Evolutionary conservation across 495 filamentous ascomycete species (phyloP), one percentile per base, ranked within the genome.

Genomic region (Aspergillus kassunensis): DNA sequence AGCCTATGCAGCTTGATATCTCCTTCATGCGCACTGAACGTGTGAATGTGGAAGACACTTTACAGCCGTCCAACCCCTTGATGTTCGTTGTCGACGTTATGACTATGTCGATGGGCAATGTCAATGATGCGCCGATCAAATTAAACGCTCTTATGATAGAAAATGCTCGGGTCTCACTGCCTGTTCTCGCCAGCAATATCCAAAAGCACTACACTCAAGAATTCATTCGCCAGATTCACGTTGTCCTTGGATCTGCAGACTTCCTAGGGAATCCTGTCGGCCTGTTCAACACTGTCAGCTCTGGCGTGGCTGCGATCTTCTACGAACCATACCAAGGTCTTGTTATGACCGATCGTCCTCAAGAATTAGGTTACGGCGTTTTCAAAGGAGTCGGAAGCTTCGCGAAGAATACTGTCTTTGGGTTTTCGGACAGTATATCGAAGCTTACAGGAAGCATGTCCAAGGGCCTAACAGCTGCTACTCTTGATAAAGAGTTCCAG

Each of bases 251-350:
- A 21, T 97, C 92, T 11, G 93, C 93, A 6, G 93, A 98, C 69
- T 96, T 98, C 79, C 77, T 98, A n/a, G 93, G 93, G 29, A 98
- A 98, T 62, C 93, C 93, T 0, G 93, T 98, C 33, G 93, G 93
- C 33, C 77, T 98, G 33, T 98, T 98, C 81, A 97, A 95, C 73
- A 98, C 92, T 59, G 85, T 98, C 72, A 95, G 89, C 68, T 97
- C 93, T 31, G 93, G 93, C 44, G 88, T 98, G 29, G 89, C 89
- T 18, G 93, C 95, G 59, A 96, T 98, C 60, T 98, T 98, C 76
- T 98, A 98, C 71, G 93, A 97, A 64, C 93, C 93, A 16, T 97
- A 97, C 65, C 93, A 98, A 74, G 93, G 93, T 21, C 79, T 98
- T 49, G 92, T 97, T 63, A 91, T 92, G 85, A 95, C 91, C 0